These are phyloP conservation scores for Trichoderma semiorbis DNA, from an alignment of 2,329 filamentous ascomycete species.

Conservation along the genomic window DNA sequence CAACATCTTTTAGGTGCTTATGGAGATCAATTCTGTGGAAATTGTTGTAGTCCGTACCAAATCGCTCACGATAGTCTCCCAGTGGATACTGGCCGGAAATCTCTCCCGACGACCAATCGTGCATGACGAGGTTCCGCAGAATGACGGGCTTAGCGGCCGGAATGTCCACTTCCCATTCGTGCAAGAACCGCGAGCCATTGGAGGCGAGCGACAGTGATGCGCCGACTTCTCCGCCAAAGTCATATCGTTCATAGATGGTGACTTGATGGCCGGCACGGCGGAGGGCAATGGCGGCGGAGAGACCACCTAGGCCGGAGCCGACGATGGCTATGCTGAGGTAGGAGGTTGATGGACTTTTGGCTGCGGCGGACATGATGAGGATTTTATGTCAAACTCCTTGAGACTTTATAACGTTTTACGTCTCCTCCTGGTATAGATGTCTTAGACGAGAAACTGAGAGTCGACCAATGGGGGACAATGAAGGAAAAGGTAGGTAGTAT, in stretches of 20 bases:
- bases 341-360: background rate
- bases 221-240: conserved; percentile 63
- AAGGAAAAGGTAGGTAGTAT: background rate
- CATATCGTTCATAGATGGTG: conserved; percentile 59
- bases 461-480: background rate
- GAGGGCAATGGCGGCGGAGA: conserved; percentile 38
- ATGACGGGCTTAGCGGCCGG: conserved; percentile 57
- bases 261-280: conserved; percentile 40
- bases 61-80: conserved; percentile 57
- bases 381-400: background rate
- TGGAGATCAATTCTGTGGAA: conserved; percentile 64
- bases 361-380: background rate
- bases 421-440: background rate
- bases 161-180: conserved; percentile 60
- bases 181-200: conserved; percentile 61
- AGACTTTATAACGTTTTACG: background rate
- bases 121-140: conserved; percentile 57
- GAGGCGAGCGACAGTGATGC: conserved; percentile 61
- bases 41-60: conserved; percentile 61
- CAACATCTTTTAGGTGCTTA: conserved; percentile 55
- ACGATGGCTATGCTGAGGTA: conserved; percentile 36
- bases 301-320: conserved; percentile 40
- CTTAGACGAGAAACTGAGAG: background rate
- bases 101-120: conserved; percentile 61
- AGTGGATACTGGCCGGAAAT: conserved; percentile 56